Conservation (phyloP, 1,139 yeast species). For the Candida sanyaensis region DNA sequence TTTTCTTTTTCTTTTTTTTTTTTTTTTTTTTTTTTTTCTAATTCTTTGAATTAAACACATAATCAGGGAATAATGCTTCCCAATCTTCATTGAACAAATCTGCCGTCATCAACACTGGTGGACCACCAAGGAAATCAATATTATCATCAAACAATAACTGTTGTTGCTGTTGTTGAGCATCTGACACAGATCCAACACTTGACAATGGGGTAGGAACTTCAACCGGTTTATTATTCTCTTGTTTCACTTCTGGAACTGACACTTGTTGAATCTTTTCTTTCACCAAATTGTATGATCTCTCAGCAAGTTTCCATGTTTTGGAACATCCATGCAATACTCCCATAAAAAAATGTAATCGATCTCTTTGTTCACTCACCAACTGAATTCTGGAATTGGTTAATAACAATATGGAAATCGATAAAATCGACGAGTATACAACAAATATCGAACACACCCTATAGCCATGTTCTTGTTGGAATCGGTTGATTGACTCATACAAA, state of each 20-base stretch:
- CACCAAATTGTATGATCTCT: conserved; percentile 46
- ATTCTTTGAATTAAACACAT: conserved; percentile 23
- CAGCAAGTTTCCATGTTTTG: conserved; percentile 51
- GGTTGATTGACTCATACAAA: conserved; percentile 37
- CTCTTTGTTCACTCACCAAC: conserved; percentile 25
- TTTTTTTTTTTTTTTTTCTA: conserved; percentile 3
- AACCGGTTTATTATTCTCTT: neutral
- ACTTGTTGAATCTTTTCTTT: conserved; percentile 31
- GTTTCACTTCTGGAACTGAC: conserved; percentile 16
- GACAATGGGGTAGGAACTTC: conserved; percentile 2
- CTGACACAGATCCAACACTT: neutral
- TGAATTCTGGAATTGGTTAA: conserved; percentile 35
- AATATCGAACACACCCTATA: conserved; percentile 45
- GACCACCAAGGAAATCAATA: conserved; percentile 51
- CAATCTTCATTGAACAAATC: conserved; percentile 52
- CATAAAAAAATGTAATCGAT: conserved; percentile 40
- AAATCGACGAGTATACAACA: conserved; percentile 49
- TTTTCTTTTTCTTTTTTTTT: too few species aligned
- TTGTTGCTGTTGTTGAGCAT: neutral
- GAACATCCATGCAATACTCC: conserved; percentile 36
- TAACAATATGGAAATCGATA: conserved; percentile 46
- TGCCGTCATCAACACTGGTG: conserved; percentile 55
- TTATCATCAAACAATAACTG: conserved; percentile 24
- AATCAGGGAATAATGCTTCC: conserved; percentile 52
- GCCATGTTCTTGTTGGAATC: conserved; percentile 43